phyloP scores from a whole-genome alignment of 75 land plant genomes.

The Cunninghamia lanceolata region DNA sequence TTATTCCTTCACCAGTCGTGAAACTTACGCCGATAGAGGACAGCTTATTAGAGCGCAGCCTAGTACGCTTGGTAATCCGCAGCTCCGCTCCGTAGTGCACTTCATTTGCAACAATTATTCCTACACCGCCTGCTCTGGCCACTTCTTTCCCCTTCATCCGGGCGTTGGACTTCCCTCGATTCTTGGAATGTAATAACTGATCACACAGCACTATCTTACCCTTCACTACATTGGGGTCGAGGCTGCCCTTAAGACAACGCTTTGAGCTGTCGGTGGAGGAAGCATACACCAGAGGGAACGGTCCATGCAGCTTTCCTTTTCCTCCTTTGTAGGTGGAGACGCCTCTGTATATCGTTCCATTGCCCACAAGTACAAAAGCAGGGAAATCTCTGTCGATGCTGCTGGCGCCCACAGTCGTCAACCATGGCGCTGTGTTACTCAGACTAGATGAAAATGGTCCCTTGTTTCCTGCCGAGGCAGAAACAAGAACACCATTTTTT shows the following conservation, averaged over 20 bases:
- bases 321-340: too few species aligned
- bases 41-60: conserved; percentile 26
- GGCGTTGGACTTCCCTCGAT: conserved; percentile 38
- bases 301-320: too few species aligned
- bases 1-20: conserved; percentile 35
- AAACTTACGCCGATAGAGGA: conserved; percentile 62
- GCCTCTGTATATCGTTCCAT: too few species aligned
- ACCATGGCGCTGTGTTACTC: too few species aligned
- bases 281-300: conserved; percentile 54
- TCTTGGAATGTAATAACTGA: conserved; percentile 1
- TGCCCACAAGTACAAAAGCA: too few species aligned
- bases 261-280: conserved; percentile 36
- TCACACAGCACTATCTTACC: conserved; percentile 83
- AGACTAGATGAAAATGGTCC: too few species aligned
- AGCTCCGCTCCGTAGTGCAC: conserved; percentile 66
- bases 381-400: too few species aligned
- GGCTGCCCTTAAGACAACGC: conserved; percentile 54
- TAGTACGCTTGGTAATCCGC: conserved; percentile 44
- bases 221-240: conserved; percentile 39
- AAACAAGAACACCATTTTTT: conserved; percentile 6
- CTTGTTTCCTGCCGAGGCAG: background rate
- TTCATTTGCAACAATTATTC: conserved; percentile 71
- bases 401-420: too few species aligned
- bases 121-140: conserved; percentile 62
- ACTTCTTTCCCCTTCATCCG: conserved; percentile 71